These are phyloP conservation scores for Eragrostis tef DNA, from an alignment of 202 grass and related monocot species.

Conservation along the genomic window DNA sequence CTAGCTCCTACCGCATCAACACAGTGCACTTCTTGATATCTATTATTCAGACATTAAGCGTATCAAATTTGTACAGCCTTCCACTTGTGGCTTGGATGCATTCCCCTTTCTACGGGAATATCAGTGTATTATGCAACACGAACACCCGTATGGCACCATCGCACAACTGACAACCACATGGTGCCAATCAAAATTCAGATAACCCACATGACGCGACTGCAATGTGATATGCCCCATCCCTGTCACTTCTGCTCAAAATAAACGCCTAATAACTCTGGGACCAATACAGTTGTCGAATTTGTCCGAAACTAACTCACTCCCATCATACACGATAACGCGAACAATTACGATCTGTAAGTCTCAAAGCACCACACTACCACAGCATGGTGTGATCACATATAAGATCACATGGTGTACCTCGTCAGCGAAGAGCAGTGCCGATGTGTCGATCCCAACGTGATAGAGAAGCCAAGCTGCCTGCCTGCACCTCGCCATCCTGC, in stretches of 20 bases:
- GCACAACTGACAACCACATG: slow-evolving; percentile 46
- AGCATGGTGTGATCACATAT: neutral
- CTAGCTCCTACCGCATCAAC: neutral
- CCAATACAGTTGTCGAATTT: slow-evolving; percentile 53
- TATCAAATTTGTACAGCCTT: neutral
- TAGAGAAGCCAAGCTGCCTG: slow-evolving; percentile 69
- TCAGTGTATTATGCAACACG: slow-evolving; percentile 24
- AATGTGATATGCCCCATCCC: slow-evolving; percentile 40
- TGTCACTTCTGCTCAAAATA: slow-evolving; percentile 44
- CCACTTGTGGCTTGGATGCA: neutral
- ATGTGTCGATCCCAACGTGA: slow-evolving; percentile 68
- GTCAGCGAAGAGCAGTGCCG: slow-evolving; percentile 60
- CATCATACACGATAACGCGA: neutral
- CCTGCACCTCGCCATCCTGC: slow-evolving; percentile 60
- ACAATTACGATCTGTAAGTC: neutral
- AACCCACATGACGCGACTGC: slow-evolving; percentile 44
- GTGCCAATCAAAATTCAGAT: slow-evolving; percentile 52
- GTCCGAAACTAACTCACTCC: slow-evolving; percentile 32
- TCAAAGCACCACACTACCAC: neutral
- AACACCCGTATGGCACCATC: slow-evolving; percentile 2
- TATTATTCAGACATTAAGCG: neutral
- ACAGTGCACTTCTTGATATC: slow-evolving; percentile 10
- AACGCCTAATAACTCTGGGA: slow-evolving; percentile 48
- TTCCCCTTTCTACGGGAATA: slow-evolving; percentile 5
- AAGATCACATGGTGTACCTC: slow-evolving; percentile 56